Evolutionary conservation across 495 filamentous ascomycete genomes (phyloP), one percentile per base, ranked within the genome.

Genomic region (Penicillium silybi): DNA sequence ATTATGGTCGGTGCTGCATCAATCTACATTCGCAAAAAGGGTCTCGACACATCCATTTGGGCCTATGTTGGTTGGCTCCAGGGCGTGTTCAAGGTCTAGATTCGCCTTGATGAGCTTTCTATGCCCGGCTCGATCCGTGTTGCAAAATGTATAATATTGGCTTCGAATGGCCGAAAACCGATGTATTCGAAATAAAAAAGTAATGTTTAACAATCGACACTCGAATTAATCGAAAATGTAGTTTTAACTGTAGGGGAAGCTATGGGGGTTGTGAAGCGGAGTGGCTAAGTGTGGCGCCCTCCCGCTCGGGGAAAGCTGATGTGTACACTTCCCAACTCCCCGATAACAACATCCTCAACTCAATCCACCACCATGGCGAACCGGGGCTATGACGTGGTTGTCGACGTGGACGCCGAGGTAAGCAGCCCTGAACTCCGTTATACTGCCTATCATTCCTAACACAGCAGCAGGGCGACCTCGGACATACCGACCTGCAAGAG

Each of bases 401-500:
- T 98, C 22, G 93, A 97, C 62, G 84, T 97, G 47, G 92, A 97
- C 65, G 87, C 89, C 57, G 92, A 97, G 77, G 90, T 90, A 70
- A 46, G 55, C 1, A 44, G 22, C 22, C n/a, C 10, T 29, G 29
- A 23, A 1, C 1, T 20, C 43, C 23, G 41, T 46, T 50, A 13
- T 40, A 11, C 27, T 37, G 6, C 32, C 18, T 1, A 13, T 19
- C 29, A 16, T 23, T 41, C 44, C 59, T 71, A 56, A 67, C 44
- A 39, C 37, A 23, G 22, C 22, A 35, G 37, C 59, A 97, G 89
- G 93, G 93, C 69, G 93, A 98, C 75, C 86, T 98, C 53, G 93
- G 93, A 61, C 90, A 97, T 73, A 97, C 93, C 29, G 93, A 98
- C 70, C 85, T 97, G 11, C 89, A 97, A 78, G 92, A 96, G 66